Percentiles rank a stretch among this genome's conserved stretches.
These are phyloP conservation scores for Mariannaea sp. DNA, from an alignment of 2,329 filamentous ascomycete genomes.

Conservation along the genomic window DNA sequence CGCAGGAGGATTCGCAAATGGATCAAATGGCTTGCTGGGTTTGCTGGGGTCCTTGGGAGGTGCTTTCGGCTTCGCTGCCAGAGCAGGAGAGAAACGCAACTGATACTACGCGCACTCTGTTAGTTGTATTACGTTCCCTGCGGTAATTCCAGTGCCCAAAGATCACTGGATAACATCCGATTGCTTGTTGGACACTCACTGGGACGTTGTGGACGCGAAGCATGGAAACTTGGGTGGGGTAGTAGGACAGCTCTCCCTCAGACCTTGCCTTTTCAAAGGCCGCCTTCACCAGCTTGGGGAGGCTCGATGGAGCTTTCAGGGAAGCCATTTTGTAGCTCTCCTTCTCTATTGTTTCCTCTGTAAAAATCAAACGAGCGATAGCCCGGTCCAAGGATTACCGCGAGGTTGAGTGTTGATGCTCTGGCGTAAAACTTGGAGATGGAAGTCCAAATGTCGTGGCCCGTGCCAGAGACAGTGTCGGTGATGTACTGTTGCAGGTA, in stretches of 20 bases:
- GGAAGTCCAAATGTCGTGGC: background rate
- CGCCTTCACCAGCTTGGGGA: conserved; percentile 56
- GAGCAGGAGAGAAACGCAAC: conserved; percentile 70
- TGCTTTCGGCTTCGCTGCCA: conserved; percentile 68
- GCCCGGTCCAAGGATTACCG: background rate
- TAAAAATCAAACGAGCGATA: background rate
- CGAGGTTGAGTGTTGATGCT: background rate
- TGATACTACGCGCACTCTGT: conserved; percentile 61
- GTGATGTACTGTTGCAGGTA: too few species aligned
- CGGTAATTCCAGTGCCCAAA: background rate
- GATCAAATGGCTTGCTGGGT: conserved; percentile 56
- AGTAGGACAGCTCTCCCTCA: conserved; percentile 58
- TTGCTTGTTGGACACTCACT: conserved; percentile 43
- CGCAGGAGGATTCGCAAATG: conserved; percentile 65
- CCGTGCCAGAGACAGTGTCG: background rate
- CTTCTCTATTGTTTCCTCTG: background rate
- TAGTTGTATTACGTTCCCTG: conserved; percentile 4
- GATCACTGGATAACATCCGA: background rate
- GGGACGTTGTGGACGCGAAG: conserved; percentile 50
- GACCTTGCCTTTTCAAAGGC: conserved; percentile 55
- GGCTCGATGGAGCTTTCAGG: conserved; percentile 49
- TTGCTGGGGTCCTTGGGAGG: conserved; percentile 39
- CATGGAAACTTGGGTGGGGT: conserved; percentile 57
- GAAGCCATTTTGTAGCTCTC: conserved; percentile 42
- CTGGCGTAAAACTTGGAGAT: background rate